Base-by-base conservation (phyloP, 164 flowering plant species). In the Saururus chinensis region DNA sequence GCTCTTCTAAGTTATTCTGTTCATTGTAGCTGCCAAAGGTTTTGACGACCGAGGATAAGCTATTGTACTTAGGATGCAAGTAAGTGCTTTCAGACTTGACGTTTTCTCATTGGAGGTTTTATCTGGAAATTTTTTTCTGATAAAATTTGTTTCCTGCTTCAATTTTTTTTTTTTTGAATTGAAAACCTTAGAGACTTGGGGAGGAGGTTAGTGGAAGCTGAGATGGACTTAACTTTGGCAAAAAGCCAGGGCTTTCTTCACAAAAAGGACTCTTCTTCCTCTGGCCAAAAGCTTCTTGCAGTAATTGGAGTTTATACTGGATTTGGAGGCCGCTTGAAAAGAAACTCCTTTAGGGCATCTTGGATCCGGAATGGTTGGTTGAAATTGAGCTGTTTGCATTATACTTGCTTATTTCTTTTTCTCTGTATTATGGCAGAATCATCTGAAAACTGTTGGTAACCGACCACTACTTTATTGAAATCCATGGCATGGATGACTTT, bases 261-360 rank as follows among this genome's bases (percentile, higher is more conserved):
- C 71, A 73, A 64, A 55, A 72, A 75, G 69, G 76, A 71, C 74
- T 83, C 70, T 14, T 66, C 85, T 65, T 68, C 79, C 24, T 77
- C 89, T 21, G 72, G 69, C 16, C 68, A 76, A 56, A 86, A 75
- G 73, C 74, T 81, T 62, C 92, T 95, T 66, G 96, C 99, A 66
- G 96, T 95, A 59, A 84, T 95, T 74, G 99, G 99, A 61, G 87
- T 95, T 76, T 95, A 87, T 76, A 86, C 96, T 37, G 92, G 93
- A 37, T 95, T 95, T 80, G 99, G 99, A 30, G 77, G 97, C 72
- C 96, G 78, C 5, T 74, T 87, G 79, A 86, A 74, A 59, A 70
- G 97, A 52, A 95, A 85, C 74, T 64, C 70, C 51, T 84, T 86
- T 70, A 81, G 99, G 79, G 87, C 89, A 14, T 80, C 95, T 56